A percentile compares a stretch with the other conserved stretches of the same genome.
phyloP scores from a whole-genome alignment of 495 filamentous ascomycete species.

The Aspergillus baeticus region DNA sequence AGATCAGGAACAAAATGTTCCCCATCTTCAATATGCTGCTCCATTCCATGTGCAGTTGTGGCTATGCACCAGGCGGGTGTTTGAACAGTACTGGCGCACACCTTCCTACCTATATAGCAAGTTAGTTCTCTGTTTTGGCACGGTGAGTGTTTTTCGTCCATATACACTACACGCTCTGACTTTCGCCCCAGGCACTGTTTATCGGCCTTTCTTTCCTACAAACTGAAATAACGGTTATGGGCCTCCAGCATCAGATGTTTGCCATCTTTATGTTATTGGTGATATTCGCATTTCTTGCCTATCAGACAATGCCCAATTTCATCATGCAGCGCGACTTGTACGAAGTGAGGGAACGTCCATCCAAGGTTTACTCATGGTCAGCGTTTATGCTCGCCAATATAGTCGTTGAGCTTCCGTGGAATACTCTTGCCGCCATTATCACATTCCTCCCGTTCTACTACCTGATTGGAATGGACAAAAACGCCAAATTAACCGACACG shows the following conservation, averaged over 20 bases:
- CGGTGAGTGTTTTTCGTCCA: slow-evolving; percentile 27
- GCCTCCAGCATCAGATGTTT: slow-evolving; percentile 82
- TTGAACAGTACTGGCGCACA: slow-evolving; percentile 51
- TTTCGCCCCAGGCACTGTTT: slow-evolving; percentile 56
- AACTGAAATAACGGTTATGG: slow-evolving; percentile 58
- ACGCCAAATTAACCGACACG: slow-evolving; percentile 36
- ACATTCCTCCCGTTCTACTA: slow-evolving; percentile 59
- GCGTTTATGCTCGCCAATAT: slow-evolving; percentile 58
- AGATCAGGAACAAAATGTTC: neutral
- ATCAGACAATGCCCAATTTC: slow-evolving; percentile 62
- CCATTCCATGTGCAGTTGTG: slow-evolving; percentile 39
- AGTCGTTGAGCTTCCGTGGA: slow-evolving; percentile 52
- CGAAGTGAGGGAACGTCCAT: slow-evolving; percentile 74
- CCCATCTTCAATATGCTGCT: slow-evolving; percentile 29
- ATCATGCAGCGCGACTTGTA: slow-evolving; percentile 59
- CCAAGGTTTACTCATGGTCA: slow-evolving; percentile 73
- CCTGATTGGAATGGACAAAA: slow-evolving; percentile 51
- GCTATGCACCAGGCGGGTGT: slow-evolving; percentile 34
- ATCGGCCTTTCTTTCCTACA: slow-evolving; percentile 79
- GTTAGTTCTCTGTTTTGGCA: slow-evolving; percentile 37
- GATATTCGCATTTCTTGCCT: slow-evolving; percentile 63
- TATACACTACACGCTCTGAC: slow-evolving; percentile 63
- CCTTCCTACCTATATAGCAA: slow-evolving; percentile 54
- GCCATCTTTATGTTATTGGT: slow-evolving; percentile 76
- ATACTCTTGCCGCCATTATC: slow-evolving; percentile 53